Percentiles rank a stretch among this genome's conserved stretches.
phyloP scores from a whole-genome alignment of 257 asterid genomes.

The Phtheirospermum japonicum region DNA sequence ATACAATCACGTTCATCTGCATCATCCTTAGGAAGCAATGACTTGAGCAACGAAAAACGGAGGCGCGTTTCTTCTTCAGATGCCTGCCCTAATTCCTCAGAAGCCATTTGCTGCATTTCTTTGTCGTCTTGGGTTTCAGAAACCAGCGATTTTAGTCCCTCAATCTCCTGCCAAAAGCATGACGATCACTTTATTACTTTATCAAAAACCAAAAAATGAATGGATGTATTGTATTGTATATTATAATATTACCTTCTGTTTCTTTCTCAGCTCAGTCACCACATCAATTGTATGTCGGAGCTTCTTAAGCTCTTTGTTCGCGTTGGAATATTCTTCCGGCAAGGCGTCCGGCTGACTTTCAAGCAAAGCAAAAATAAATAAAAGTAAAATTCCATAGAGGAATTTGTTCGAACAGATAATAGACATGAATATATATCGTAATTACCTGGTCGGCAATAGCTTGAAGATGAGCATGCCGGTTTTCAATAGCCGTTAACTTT shows the following conservation, averaged over 20 bases:
- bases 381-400: conserved; percentile 16
- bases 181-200: too few relatives aligned
- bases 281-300: conserved; percentile 59
- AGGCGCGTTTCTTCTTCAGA: conserved; percentile 66
- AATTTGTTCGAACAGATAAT: conserved; percentile 28
- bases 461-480: conserved; percentile 58
- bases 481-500: conserved; percentile 59
- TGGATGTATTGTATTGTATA: background rate
- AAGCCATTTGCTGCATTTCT: conserved; percentile 88
- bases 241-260: conserved; percentile 52
- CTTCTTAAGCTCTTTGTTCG: conserved; percentile 83
- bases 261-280: conserved; percentile 61
- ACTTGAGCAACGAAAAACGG: conserved; percentile 61
- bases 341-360: conserved; percentile 73
- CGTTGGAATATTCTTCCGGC: conserved; percentile 68
- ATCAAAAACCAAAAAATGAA: background rate
- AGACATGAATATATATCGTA: conserved; percentile 12
- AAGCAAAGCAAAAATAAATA: conserved; percentile 12
- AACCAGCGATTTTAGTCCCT: conserved; percentile 56
- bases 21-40: conserved; percentile 89
- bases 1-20: conserved; percentile 94
- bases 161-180: conserved; percentile 57
- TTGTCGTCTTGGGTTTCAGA: conserved; percentile 72
- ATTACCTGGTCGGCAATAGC: conserved; percentile 55
- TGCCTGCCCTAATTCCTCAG: conserved; percentile 71